Evolutionary conservation across 2,329 filamentous ascomycete genomes (phyloP).

Genomic region (Sporothrix mexicana): DNA sequence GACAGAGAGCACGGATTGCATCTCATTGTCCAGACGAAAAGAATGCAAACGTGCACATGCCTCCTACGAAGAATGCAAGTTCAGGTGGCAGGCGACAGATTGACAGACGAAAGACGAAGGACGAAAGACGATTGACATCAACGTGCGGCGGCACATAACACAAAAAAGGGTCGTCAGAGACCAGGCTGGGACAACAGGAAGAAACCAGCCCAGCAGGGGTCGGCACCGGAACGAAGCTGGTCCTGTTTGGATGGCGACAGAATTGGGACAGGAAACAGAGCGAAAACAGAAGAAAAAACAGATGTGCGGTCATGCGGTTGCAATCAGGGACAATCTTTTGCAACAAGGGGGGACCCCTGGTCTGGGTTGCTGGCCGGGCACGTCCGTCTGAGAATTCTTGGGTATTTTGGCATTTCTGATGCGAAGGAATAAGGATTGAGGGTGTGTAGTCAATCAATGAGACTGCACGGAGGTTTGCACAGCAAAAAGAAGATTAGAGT

Average conservation of each 20-base stretch:
- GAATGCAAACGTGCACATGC: slow-evolving; percentile 12
- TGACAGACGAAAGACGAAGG: not conserved
- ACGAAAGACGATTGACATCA: not conserved
- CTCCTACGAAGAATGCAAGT: slow-evolving; percentile 14
- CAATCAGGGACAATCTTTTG: slow-evolving; percentile 22
- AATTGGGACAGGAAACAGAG: not conserved
- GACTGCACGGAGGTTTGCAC: not conserved
- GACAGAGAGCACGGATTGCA: not conserved
- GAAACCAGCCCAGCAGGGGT: not conserved
- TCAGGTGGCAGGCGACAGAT: slow-evolving; percentile 20
- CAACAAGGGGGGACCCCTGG: slow-evolving; percentile 18
- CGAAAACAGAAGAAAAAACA: not conserved
- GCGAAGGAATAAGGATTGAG: not conserved
- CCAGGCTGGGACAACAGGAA: not conserved
- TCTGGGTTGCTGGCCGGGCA: not conserved
- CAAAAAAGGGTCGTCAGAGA: not conserved
- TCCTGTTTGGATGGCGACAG: slow-evolving; percentile 26
- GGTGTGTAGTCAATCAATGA: not conserved
- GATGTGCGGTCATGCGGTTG: slow-evolving; percentile 18
- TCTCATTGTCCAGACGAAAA: slow-evolving; percentile 11
- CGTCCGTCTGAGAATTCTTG: not conserved
- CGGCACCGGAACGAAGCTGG: slow-evolving; percentile 25
- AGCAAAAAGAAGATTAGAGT: not conserved
- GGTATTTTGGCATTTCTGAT: too few relatives aligned
- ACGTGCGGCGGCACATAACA: slow-evolving; percentile 20